These are phyloP conservation scores for Pleurotus tuber-regium DNA, from an alignment of 768 basidiomycete genomes.

Conservation along the genomic window DNA sequence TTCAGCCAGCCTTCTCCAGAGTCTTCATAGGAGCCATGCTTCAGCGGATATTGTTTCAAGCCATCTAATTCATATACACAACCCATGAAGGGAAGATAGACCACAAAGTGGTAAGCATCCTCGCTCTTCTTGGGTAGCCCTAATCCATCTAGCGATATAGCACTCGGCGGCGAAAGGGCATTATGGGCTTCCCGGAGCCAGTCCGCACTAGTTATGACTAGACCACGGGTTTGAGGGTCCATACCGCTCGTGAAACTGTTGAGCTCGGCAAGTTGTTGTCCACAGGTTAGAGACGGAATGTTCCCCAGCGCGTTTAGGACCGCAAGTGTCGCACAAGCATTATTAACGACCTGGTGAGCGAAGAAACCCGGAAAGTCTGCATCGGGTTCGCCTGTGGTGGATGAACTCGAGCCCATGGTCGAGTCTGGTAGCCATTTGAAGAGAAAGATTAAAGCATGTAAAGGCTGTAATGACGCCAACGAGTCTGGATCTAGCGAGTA, in stretches of 20 bases:
- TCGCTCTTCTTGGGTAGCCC: slow-evolving; percentile 60
- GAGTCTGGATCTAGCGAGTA: slow-evolving; percentile 80
- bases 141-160: slow-evolving; percentile 85
- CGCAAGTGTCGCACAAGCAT: slow-evolving; percentile 95
- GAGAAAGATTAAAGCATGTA: slow-evolving; percentile 90
- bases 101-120: slow-evolving; percentile 97
- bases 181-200: slow-evolving; percentile 89
- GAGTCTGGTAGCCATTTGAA: slow-evolving; percentile 89
- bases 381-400: slow-evolving; percentile 62
- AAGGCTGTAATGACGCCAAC: slow-evolving; percentile 70
- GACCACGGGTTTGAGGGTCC: slow-evolving; percentile 83
- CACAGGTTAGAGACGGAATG: slow-evolving; percentile 60
- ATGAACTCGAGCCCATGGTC: slow-evolving; percentile 31
- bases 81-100: slow-evolving; percentile 85
- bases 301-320: slow-evolving; percentile 90
- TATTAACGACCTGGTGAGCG: slow-evolving; percentile 92
- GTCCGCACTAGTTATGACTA: slow-evolving; percentile 77
- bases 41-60: slow-evolving; percentile 73
- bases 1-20: slow-evolving; percentile 80
- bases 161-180: slow-evolving; percentile 84
- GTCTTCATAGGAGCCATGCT: slow-evolving; percentile 72
- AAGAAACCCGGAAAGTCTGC: slow-evolving; percentile 84
- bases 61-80: slow-evolving; percentile 93
- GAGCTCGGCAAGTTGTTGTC: slow-evolving; percentile 69
- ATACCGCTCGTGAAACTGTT: slow-evolving; percentile 78